Evolutionary conservation across 1,139 yeast species (phyloP), one percentile per base, ranked within the genome.

Genomic region (Hemisphaericaspora subhashii): DNA sequence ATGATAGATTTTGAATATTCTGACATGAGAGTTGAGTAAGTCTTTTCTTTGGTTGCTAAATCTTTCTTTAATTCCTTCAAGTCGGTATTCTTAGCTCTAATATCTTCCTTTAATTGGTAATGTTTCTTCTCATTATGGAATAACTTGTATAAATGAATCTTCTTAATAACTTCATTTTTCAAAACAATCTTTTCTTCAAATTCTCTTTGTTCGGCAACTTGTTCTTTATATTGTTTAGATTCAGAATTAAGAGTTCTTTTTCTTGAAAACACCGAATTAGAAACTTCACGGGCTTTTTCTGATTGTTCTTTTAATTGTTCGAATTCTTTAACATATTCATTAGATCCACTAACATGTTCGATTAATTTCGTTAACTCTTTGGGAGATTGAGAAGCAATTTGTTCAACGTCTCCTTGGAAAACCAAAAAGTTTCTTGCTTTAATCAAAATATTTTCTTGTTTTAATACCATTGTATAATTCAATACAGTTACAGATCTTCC

Each of bases 381-480:
- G 0, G 98, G 80, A 0, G 92, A 81, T 57, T 90, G 96, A 2
- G 95, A 77, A 0, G 98, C 98, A 37, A 92, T 83, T 50, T 84
- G 85, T 58, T 92, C 98, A 35, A 92, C 95, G 57, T 92, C 98
- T 41, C 98, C 98, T 66, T 92, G 98, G 58, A 92, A 90, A 12
- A 94, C 98, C 46, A 92, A 66, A 55, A 92, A 92, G 60, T 94
- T 90, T 53, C 90, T 78, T 2, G 97, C 97, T 56, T 86, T 87
- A 48, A 89, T 85, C 46, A 90, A 66, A 42, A 94, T 89, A 53
- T 87, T 86, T 55, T 90, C 95, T n/a, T 70, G 68, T 48, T 85
- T 86, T 53, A 94, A 71, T 2, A 81, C 71, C 36, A 72, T 68
- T 1, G 84, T 60, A 55, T 90, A 92, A 47, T 83, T 83, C 31